Percentiles rank a stretch among this genome's conserved stretches.
phyloP scores from a whole-genome alignment of 164 flowering plant genomes.

The Dillenia turbinata region DNA sequence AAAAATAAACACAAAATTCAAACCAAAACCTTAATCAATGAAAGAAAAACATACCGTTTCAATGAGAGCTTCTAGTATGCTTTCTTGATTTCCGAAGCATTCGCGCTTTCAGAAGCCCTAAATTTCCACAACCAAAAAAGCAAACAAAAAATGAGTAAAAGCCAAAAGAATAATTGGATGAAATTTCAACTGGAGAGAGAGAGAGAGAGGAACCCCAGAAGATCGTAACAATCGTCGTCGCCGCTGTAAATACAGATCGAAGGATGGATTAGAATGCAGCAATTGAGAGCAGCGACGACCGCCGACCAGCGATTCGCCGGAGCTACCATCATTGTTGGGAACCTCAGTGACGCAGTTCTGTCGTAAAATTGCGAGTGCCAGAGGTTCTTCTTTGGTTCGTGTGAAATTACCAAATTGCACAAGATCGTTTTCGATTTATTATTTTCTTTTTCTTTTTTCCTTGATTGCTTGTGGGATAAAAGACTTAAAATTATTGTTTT shows the following conservation, averaged over 20 bases:
- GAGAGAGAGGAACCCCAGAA: constrained; percentile 57
- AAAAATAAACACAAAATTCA: constrained; percentile 1
- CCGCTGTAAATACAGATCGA: constrained; percentile 86
- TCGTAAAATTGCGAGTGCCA: no score
- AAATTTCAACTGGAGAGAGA: background rate
- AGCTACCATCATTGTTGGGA: constrained; percentile 17
- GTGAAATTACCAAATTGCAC: no score
- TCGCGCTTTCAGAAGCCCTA: constrained; percentile 80
- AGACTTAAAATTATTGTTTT: no score
- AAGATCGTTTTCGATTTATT: no score
- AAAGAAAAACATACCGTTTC: constrained; percentile 52
- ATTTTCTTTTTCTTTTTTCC: no score
- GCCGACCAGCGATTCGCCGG: constrained; percentile 46
- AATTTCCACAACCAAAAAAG: background rate
- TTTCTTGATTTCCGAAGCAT: constrained; percentile 92
- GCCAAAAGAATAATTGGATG: background rate
- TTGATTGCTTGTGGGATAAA: no score
- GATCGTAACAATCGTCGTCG: constrained; percentile 94
- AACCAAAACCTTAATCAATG: background rate
- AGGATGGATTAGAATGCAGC: constrained; percentile 36
- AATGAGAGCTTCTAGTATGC: constrained; percentile 91
- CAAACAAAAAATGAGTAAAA: background rate
- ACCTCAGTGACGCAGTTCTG: no score
- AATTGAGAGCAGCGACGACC: constrained; percentile 21
- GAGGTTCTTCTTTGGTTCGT: no score